These are phyloP conservation scores for Malus orientalis DNA, from an alignment of 306 rosid genomes.

Conservation along the genomic window DNA sequence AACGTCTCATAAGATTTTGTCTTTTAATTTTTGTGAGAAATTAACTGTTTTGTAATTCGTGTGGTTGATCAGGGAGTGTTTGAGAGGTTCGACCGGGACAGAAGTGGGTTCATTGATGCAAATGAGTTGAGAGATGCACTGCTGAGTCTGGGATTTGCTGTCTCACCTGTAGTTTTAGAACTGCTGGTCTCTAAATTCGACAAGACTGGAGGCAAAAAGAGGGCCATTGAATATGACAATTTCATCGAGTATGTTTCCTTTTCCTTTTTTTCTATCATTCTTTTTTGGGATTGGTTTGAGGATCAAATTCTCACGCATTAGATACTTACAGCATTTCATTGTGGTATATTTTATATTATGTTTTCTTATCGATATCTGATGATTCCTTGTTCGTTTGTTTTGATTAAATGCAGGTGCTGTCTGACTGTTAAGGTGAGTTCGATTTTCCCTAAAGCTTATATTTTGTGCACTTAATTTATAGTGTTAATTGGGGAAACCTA, in stretches of 20 bases:
- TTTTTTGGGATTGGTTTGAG: neutral
- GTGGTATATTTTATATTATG: neutral
- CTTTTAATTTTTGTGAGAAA: too few relatives aligned
- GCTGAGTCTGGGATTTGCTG: conserved; percentile 72
- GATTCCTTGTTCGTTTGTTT: conserved; percentile 10
- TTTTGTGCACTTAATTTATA: neutral
- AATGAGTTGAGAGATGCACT: conserved; percentile 81
- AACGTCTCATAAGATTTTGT: too few relatives aligned
- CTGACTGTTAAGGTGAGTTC: conserved; percentile 87
- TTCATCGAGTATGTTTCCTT: conserved; percentile 66
- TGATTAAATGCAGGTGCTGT: conserved; percentile 73
- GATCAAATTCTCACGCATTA: neutral
- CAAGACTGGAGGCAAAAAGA: conserved; percentile 72
- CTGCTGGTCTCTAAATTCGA: conserved; percentile 90
- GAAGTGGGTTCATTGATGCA: conserved; percentile 81
- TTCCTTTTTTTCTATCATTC: neutral
- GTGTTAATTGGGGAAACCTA: neutral
- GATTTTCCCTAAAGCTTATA: neutral
- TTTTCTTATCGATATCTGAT: neutral
- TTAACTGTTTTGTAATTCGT: neutral
- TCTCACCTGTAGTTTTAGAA: conserved; percentile 71
- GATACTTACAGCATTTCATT: neutral
- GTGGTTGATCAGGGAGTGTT: conserved; percentile 49
- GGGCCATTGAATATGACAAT: conserved; percentile 86
- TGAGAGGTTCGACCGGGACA: conserved; percentile 80